Base-by-base conservation (phyloP, 192 early-diverging fungal species). In the Spinellus fusiger region DNA sequence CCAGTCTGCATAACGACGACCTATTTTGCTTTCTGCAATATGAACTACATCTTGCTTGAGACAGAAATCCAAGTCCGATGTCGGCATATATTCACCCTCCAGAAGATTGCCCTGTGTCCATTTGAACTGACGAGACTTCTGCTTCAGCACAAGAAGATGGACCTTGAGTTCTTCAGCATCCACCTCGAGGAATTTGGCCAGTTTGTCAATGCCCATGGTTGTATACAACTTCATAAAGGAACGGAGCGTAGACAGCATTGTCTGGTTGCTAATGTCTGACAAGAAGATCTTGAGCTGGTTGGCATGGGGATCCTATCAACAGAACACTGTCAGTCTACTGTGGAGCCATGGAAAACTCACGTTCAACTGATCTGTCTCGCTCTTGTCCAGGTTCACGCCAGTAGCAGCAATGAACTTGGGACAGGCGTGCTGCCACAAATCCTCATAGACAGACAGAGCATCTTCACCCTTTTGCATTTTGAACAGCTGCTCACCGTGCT, bases 211-310 rank as follows among this genome's bases (percentile, higher is more conserved):
- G 13, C 83, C 85, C 84, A 98, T 87, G 32, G 92, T 90, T 2
- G 92, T 94, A 80, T 98, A 98, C 49, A 98, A 80, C 81, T 94
- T 96, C 51, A 98, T 77, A 87, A 91, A 96, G 27, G 93, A 95
- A 12, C 95, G 77, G 54, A 98, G 78, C 18, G 91, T 93, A 40
- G 93, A 88, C 26, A 96, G 81, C 29, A 89, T 71, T 25, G 91
- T 80, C 73, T 95, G 93, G 70, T 90, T 79, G n/a, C 80, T 74
- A 15, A 94, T 91, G 64, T 98, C 93, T 28, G 78, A 70, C 62
- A 94, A 62, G 63, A 98, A 98, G 54, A 91, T 81, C 75, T 85
- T 88, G 65, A 86, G 80, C 78, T 96, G 93, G 70, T 89, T 89
- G 32, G 77, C 73, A 33, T 86, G 80, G 4, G 93, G 93, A 56